Base-by-base conservation (phyloP, 148 eudicot species). In the Fallopia convolvulus region DNA sequence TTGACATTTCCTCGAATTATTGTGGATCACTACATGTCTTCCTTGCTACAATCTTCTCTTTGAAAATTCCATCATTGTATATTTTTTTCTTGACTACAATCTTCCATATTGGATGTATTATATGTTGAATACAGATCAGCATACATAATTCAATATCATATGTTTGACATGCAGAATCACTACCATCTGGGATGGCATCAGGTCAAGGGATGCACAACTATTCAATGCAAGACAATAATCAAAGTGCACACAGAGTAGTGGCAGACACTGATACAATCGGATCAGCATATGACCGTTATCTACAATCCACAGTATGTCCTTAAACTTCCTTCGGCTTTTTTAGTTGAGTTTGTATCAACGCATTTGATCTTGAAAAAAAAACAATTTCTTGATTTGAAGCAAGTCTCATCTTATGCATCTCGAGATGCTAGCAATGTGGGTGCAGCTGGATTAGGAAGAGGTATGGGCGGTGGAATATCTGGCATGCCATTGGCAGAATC, bases 231-330 rank as follows among this genome's bases (percentile, higher is more conserved):
- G 89, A 83, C 52, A 85, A 84, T 78, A 87, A 81, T 21, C 83
- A 68, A 56, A 79, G 53, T 75, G 91, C 85, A 74, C 77, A 78
- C 3, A 81, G 78, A 74, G 76, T 40, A n/a, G 78, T 77, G 15
- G 82, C 86, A 79, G 92, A 90, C 79, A 78, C 92, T 17, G 74
- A 83, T 79, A 49, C 89, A 17, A 75, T 88, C 61, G 89, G 82
- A 40, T 88, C 92, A 68, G 92, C 90, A 46, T 90, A 90, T 80
- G 94, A 90, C 73, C 85, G 84, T 18, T 90, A 87, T 79, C 92
- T 90, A 65, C 89, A 87, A 77, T 82, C 80, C 78, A 72, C 84
- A 80, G 92, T 88, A 87, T 15, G 39, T 68, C 21, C 72, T 39
- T 68, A 39, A 36, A 20, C 72, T 39, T 8, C 72, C 44, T 68